Percentiles rank a stretch among this genome's conserved stretches.
phyloP scores from a whole-genome alignment of 441 rosid species.

The Gossypium schwendimanii region DNA sequence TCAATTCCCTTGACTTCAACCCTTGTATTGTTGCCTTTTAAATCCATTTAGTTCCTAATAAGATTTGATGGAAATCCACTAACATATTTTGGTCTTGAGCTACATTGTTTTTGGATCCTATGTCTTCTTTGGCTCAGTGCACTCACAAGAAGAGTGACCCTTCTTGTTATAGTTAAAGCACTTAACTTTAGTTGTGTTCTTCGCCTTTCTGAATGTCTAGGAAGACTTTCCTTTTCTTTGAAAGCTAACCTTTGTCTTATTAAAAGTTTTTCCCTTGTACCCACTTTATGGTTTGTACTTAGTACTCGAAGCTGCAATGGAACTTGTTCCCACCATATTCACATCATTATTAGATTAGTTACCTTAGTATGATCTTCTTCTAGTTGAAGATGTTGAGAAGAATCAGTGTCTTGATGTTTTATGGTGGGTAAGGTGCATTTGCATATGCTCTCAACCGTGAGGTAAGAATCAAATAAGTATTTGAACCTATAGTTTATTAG shows the following conservation, averaged over 20 bases:
- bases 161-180: neutral
- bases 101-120: no score
- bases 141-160: neutral
- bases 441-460: no score
- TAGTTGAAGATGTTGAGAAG: neutral
- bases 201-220: neutral
- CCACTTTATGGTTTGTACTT: neutral
- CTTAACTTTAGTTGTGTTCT: neutral
- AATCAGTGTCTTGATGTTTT: no score
- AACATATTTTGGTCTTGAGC: no score
- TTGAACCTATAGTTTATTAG: no score
- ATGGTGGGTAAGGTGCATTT: no score
- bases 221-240: neutral
- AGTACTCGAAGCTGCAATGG: neutral
- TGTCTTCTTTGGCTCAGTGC: no score
- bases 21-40: no score
- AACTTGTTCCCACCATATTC: neutral
- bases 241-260: neutral
- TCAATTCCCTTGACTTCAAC: no score
- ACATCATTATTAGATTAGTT: neutral
- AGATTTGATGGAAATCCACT: no score
- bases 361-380: neutral
- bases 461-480: no score
- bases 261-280: neutral
- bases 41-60: no score